Evolutionary conservation across 1,284 basidiomycete genomes (phyloP).

Genomic region (Phenoliferia sp.): DNA sequence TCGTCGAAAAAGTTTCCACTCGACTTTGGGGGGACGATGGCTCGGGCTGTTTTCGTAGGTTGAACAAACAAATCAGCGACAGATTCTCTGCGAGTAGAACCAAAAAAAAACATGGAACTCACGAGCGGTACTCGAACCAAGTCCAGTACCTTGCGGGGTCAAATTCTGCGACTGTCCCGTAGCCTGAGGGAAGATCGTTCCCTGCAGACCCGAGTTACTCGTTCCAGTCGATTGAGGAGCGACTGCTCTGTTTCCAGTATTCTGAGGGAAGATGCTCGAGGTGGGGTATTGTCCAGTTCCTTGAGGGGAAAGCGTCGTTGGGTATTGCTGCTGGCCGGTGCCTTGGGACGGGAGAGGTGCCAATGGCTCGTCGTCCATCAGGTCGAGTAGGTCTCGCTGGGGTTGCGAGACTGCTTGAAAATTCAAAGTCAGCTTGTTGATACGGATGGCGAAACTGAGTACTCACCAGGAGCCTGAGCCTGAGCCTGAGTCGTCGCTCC

Average conservation of each 20-base stretch:
- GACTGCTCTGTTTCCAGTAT: background rate
- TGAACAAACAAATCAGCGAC: background rate
- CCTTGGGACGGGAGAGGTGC: slow-evolving; percentile 31
- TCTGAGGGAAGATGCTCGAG: slow-evolving; percentile 13
- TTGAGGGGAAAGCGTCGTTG: slow-evolving; percentile 10
- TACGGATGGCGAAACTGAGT: slow-evolving; percentile 3
- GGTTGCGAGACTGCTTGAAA: slow-evolving; percentile 30
- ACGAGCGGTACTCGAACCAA: slow-evolving; percentile 6
- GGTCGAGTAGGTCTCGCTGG: slow-evolving; percentile 45
- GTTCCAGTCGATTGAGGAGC: background rate
- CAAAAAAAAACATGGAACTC: background rate
- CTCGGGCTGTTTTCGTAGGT: background rate
- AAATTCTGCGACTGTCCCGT: slow-evolving; percentile 10
- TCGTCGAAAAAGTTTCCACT: slow-evolving; percentile 29
- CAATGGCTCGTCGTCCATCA: slow-evolving; percentile 61
- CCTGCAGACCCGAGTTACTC: slow-evolving; percentile 9
- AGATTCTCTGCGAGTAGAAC: background rate
- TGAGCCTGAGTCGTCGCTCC: slow-evolving; percentile 7
- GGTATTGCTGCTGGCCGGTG: slow-evolving; percentile 26
- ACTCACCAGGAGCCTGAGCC: background rate
- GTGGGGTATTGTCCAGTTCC: slow-evolving; percentile 8
- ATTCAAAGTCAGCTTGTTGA: slow-evolving; percentile 4
- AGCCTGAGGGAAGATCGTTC: slow-evolving; percentile 25
- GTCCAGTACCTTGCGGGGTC: slow-evolving; percentile 21
- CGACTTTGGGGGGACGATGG: background rate